phyloP scores from a whole-genome alignment of 2,329 filamentous ascomycete genomes.

The Chrysoporthe austroafricana region DNA sequence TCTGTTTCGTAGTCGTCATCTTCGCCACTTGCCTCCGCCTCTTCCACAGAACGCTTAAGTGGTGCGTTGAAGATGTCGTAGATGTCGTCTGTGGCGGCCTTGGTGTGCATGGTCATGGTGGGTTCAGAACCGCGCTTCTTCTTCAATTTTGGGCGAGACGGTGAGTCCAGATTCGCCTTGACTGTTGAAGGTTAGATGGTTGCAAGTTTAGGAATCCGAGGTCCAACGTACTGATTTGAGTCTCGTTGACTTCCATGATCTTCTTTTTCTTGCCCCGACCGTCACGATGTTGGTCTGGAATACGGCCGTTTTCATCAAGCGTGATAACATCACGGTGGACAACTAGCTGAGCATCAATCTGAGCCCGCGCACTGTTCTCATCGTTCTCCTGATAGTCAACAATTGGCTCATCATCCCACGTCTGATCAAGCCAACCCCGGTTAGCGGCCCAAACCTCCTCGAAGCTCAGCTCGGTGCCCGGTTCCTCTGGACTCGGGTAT shows the following conservation, averaged over 20 bases:
- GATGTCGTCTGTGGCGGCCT: slow-evolving; percentile 93
- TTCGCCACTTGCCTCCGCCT: slow-evolving; percentile 52
- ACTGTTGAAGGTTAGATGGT: slow-evolving; percentile 56
- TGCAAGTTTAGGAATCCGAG: background rate
- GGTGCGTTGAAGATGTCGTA: slow-evolving; percentile 97
- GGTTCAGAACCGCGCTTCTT: slow-evolving; percentile 73
- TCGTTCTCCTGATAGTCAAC: slow-evolving; percentile 30
- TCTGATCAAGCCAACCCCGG: slow-evolving; percentile 68
- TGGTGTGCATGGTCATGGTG: slow-evolving; percentile 98
- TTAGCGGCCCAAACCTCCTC: slow-evolving; percentile 85
- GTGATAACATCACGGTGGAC: slow-evolving; percentile 50
- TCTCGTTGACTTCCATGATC: slow-evolving; percentile 84
- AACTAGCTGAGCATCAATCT: slow-evolving; percentile 44
- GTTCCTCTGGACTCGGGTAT: slow-evolving; percentile 76
- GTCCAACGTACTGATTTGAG: slow-evolving; percentile 77
- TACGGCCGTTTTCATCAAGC: slow-evolving; percentile 64
- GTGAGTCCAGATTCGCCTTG: slow-evolving; percentile 91
- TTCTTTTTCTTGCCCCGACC: slow-evolving; percentile 72
- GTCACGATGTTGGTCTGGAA: slow-evolving; percentile 49
- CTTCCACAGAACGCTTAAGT: slow-evolving; percentile 46
- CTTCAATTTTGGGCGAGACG: slow-evolving; percentile 81
- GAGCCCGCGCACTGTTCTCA: slow-evolving; percentile 35
- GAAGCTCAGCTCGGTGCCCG: slow-evolving; percentile 80
- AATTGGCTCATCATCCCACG: slow-evolving; percentile 51
- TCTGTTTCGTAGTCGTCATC: slow-evolving; percentile 75